Conservation (phyloP, 805 yeast species). For the Barnettozyma vustinii region DNA sequence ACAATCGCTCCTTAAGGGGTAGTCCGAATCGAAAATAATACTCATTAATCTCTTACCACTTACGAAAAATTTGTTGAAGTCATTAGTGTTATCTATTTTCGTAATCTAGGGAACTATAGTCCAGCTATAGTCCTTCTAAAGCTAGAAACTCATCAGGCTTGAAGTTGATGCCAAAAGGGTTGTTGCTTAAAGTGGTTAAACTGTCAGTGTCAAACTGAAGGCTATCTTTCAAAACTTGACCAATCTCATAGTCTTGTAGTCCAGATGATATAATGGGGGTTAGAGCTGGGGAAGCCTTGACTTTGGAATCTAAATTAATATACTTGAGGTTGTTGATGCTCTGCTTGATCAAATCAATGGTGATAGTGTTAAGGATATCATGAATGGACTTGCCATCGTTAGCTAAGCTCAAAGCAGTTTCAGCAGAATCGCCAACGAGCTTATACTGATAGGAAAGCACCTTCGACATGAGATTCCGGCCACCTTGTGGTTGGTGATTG, state of each 20-base stretch:
- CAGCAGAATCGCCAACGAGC: constrained; percentile 5
- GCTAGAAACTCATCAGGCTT: constrained; percentile 11
- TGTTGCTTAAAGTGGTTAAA: background rate
- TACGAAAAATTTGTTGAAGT: background rate
- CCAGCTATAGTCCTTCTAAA: constrained; percentile 7
- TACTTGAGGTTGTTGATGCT: constrained; percentile 19
- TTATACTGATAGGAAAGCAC: background rate
- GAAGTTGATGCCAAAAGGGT: constrained; percentile 1
- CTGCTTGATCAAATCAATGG: constrained; percentile 20
- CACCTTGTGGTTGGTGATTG: background rate
- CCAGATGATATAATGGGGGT: background rate
- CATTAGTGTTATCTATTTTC: background rate
- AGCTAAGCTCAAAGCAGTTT: constrained; percentile 18
- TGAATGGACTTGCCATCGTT: constrained; percentile 23
- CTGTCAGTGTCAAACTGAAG: constrained; percentile 1
- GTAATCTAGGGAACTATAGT: background rate
- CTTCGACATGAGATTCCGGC: background rate
- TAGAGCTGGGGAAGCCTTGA: background rate
- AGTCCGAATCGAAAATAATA: background rate
- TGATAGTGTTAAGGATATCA: constrained; percentile 15
- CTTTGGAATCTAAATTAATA: constrained; percentile 14
- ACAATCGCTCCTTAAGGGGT: too few relatives aligned
- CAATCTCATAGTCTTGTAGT: background rate
- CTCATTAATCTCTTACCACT: background rate
- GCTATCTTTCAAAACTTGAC: constrained; percentile 5